A percentile compares a stretch with the other conserved stretches of the same genome.
phyloP scores from a whole-genome alignment of 2,329 filamentous ascomycete genomes.

The Rhexocercosporidium sp. region DNA sequence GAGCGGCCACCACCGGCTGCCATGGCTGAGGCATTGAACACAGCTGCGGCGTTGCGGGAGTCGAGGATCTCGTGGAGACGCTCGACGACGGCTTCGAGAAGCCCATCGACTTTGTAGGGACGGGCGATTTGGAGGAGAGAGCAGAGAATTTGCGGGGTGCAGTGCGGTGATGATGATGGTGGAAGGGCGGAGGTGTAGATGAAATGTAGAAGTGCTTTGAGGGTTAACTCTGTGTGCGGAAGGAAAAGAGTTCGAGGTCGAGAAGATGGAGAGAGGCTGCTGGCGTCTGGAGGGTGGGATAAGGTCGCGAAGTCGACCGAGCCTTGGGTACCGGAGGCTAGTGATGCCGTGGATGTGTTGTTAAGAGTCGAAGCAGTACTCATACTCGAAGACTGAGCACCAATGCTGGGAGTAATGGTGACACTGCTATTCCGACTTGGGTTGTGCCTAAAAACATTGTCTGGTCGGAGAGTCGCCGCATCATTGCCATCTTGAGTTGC shows the following conservation, averaged over 20 bases:
- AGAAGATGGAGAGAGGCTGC: constrained; percentile 44
- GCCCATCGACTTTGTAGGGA: constrained; percentile 90
- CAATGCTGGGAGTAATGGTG: constrained; percentile 77
- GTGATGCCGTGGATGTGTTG: constrained; percentile 37
- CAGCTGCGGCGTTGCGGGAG: constrained; percentile 90
- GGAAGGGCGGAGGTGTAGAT: constrained; percentile 93
- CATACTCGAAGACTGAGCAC: constrained; percentile 52
- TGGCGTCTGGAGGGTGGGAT: constrained; percentile 32
- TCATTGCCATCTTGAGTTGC: constrained; percentile 75
- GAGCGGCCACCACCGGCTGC: constrained; percentile 90
- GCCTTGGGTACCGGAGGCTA: constrained; percentile 17
- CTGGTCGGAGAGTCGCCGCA: constrained; percentile 74
- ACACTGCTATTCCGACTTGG: constrained; percentile 78
- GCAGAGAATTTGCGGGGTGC: constrained; percentile 94
- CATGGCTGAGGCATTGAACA: constrained; percentile 99
- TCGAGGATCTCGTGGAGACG: constrained; percentile 88
- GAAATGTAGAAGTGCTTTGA: constrained; percentile 90
- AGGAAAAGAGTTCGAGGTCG: constrained; percentile 89
- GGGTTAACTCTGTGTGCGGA: constrained; percentile 87
- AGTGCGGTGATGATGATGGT: constrained; percentile 74
- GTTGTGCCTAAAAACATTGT: constrained; percentile 56
- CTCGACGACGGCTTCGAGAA: constrained; percentile 91
- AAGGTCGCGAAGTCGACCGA: constrained; percentile 26
- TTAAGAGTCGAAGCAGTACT: constrained; percentile 53
- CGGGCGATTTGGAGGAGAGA: constrained; percentile 91